Evolutionary conservation across 305 asterid species (phyloP), one percentile per base, ranked within the genome.

Genomic region (Solanum chacoense): DNA sequence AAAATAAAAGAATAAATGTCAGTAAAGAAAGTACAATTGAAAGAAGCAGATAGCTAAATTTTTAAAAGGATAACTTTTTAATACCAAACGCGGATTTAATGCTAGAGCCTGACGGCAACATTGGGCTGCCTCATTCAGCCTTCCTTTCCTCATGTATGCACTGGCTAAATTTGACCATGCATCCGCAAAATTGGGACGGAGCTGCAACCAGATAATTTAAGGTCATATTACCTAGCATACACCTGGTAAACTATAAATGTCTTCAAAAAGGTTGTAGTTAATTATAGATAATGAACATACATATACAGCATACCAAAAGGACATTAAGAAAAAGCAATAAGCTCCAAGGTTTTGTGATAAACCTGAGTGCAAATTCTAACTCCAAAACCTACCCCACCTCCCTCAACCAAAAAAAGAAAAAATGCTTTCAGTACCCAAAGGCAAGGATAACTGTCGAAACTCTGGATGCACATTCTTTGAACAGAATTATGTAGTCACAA

Each of bases 51-150:
- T 32, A 11, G 42, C 81, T 81, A 42, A 85, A 22, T 69, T 14
- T 59, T 72, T 77, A 85, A 11, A 37, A 78, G 90, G 50, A 77
- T 42, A 28, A 84, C 28, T 67, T 69, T 28, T 50, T 67, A 40
- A 42, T 94, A 95, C 98, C 97, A 94, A 90, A 59, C 88, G 96
- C 10, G 96, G 95, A 91, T 94, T 94, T 89, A 95, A 71, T 83
- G 97, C 94, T 91, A 95, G 96, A 90, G 98, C 97, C 91, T 95
- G 97, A 65, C 98, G 98, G 92, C 97, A 95, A 90, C 98, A 95
- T 90, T 95, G 95, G 36, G 94, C 96, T 84, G 98, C 98, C 91
- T 95, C 98, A 83, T 77, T 92, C 78, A 93, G 91, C 93, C 98
- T 94, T 92, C 97, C 97, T 92, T 94, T 95, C 88, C 96, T 92